These are phyloP conservation scores for Lipomyces yamadae DNA, from an alignment of 805 yeast genomes.

Conservation along the genomic window DNA sequence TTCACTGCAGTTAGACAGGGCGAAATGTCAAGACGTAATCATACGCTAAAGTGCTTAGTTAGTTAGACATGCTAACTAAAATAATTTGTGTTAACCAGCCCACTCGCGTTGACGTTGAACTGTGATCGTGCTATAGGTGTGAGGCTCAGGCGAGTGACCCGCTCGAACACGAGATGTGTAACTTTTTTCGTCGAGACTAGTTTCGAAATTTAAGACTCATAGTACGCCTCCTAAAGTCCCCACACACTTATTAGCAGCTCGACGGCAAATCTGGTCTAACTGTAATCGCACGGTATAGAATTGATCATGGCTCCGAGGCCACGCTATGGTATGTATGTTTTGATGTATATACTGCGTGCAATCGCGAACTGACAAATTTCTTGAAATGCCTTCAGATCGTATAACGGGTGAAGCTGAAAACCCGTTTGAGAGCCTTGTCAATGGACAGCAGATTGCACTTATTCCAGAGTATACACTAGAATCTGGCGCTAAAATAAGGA, in stretches of 20 bases:
- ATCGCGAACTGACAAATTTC: neutral
- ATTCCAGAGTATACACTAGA: slow-evolving; percentile 78
- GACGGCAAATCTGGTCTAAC: neutral
- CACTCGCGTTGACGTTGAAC: no score
- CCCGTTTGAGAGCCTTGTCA: slow-evolving; percentile 70
- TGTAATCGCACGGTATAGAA: neutral
- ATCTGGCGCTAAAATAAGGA: slow-evolving; percentile 71
- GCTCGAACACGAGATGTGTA: neutral
- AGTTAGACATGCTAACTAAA: no score
- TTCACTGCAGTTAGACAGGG: no score
- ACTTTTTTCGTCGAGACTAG: neutral
- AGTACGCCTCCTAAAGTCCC: neutral
- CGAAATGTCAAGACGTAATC: no score
- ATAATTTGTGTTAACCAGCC: no score
- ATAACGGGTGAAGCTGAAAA: slow-evolving; percentile 48
- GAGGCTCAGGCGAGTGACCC: no score
- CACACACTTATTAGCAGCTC: neutral
- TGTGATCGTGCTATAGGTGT: no score
- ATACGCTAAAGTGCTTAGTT: no score
- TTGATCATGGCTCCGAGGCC: neutral
- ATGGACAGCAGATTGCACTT: slow-evolving; percentile 76
- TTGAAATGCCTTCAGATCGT: slow-evolving; percentile 17
- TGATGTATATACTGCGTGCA: neutral
- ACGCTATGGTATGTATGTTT: neutral
- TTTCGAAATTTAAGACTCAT: neutral